Conservation (phyloP, 192 early-diverging fungal species). For the Neocallimastix lanati region DNA sequence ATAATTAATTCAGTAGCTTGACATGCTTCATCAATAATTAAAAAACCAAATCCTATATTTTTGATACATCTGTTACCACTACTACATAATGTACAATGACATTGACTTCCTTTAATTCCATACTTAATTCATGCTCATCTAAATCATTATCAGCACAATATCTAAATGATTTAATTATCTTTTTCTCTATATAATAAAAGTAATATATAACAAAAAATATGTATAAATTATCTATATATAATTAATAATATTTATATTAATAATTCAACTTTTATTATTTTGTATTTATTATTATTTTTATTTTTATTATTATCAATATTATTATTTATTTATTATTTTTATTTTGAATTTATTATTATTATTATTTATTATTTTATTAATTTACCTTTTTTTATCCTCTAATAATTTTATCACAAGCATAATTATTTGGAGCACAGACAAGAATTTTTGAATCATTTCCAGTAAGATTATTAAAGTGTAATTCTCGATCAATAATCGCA, state of each 20-base stretch:
- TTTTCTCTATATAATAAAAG: conserved; percentile 49
- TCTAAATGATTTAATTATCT: conserved; percentile 57
- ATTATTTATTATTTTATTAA: neutral
- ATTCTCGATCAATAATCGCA: conserved; percentile 29
- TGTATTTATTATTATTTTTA: too few relatives aligned
- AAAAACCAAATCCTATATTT: conserved; percentile 32
- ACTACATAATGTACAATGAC: conserved; percentile 69
- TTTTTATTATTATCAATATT: too few relatives aligned
- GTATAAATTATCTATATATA: too few relatives aligned
- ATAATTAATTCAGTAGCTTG: conserved; percentile 74
- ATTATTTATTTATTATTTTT: too few relatives aligned
- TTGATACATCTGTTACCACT: conserved; percentile 67
- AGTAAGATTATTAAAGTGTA: neutral
- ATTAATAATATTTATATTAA: too few relatives aligned
- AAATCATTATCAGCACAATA: conserved; percentile 46
- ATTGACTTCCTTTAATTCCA: conserved; percentile 57
- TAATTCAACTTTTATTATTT: conserved; percentile 58
- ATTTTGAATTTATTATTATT: too few relatives aligned
- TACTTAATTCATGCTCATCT: conserved; percentile 12
- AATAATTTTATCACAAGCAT: conserved; percentile 86
- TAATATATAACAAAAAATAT: too few relatives aligned
- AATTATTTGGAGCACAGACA: conserved; percentile 84
- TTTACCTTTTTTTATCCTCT: conserved; percentile 55
- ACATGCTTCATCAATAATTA: conserved; percentile 93
- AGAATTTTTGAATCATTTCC: conserved; percentile 19